Evolutionary conservation across 352 stramenopile genomes (phyloP), one percentile per base, ranked within the genome.

Genomic region (Phytophthora cactorum): DNA sequence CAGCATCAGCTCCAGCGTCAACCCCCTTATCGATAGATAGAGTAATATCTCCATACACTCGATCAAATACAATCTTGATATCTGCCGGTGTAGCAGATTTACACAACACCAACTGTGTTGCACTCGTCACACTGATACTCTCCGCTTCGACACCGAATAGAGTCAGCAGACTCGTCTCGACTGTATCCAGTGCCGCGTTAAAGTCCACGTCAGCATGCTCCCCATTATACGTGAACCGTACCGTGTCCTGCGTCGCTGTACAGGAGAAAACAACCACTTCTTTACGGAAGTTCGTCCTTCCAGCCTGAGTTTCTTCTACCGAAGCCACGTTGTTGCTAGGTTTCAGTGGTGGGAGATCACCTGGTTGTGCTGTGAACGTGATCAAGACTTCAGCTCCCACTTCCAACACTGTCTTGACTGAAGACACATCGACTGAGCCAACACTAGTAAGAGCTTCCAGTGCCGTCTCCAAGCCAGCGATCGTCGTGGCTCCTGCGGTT

Each of bases 191-290:
- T 11, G 67, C 61, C 0, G 75, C 71, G 27, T 65, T 32, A 52
- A 46, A 70, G 27, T 59, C 63, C 34, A 78, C 76, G 4, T 66
- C 58, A 11, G 84, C 28, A 10, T 44, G 39, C 0, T 43, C 34
- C 0, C 34, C 15, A 0, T 70, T 74, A 22, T 66, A 71, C 0
- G 59, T 54, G 22, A 92, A 84, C 9, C 7, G 59, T 15, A 92
- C 77, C 1, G 32, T 61, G 0, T 75, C 79, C 0, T 67, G 46
- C 0, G 62, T 68, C 4, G 79, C 81, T 2, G 66, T 28, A 45
- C 84, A 91, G n/a, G 66, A 70, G 51, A 92, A 88, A 7, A 91
- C 78, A 1, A 83, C 36, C 28, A 88, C 66, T 56, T 91, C 79
- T 58, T 92, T 92, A 12, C 81, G 79, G 59, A 84, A 92, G 32